A percentile compares a stretch with the other conserved stretches of the same genome.
Conservation (phyloP, 768 basidiomycete species). For the Pisolithus marmoratus region DNA sequence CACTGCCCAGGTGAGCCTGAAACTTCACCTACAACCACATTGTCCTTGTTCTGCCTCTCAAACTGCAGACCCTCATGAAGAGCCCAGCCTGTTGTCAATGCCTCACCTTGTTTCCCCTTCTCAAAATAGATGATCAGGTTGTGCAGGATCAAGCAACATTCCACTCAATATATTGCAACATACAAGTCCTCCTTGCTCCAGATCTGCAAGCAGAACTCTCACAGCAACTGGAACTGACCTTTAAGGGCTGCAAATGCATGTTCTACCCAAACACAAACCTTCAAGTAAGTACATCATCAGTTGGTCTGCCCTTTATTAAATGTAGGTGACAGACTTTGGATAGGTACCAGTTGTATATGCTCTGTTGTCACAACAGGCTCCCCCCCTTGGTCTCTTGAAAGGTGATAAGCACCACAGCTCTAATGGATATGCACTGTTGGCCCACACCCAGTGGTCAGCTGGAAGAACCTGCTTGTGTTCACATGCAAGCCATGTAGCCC, state of each 20-base stretch:
- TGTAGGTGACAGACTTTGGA: background rate
- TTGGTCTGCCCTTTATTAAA: too few species aligned
- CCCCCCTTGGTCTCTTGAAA: background rate
- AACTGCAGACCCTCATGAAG: background rate
- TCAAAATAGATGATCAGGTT: background rate
- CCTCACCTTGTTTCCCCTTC: background rate
- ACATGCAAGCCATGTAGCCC: too few species aligned
- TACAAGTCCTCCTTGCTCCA: background rate
- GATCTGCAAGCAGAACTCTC: background rate
- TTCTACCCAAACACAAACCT: background rate
- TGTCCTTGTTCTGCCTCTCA: background rate
- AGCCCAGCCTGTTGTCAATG: background rate
- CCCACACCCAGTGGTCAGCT: too few species aligned
- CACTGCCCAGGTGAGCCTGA: background rate
- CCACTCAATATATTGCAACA: background rate
- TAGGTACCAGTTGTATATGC: background rate
- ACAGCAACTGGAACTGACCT: background rate
- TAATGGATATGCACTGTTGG: background rate
- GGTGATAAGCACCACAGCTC: background rate
- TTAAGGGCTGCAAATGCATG: background rate
- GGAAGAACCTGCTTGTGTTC: too few species aligned
- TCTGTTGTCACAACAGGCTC: background rate
- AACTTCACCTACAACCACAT: background rate
- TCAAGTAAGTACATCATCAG: background rate
- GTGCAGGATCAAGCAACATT: background rate